phyloP scores from a whole-genome alignment of 768 basidiomycete genomes.

The Phallus indusiatus region DNA sequence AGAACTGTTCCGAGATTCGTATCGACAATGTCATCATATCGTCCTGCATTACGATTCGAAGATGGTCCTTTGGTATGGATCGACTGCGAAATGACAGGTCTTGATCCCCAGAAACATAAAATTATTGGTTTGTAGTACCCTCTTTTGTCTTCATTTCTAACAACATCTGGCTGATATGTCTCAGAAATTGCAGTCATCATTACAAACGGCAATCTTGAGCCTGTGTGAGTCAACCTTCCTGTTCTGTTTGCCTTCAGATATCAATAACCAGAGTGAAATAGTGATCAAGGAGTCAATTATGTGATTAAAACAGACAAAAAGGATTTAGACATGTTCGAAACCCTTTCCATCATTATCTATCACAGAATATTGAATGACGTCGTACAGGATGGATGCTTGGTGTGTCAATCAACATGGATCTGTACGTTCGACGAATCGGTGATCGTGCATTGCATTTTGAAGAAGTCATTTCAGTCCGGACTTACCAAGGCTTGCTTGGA shows the following conservation, averaged over 20 bases:
- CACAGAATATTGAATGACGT: neutral
- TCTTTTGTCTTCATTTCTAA: neutral
- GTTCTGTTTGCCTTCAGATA: neutral
- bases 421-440: slow-evolving; percentile 29
- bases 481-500: slow-evolving; percentile 69
- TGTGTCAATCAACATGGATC: slow-evolving; percentile 73
- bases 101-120: slow-evolving; percentile 55
- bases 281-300: slow-evolving; percentile 68
- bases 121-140: slow-evolving; percentile 54
- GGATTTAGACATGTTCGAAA: slow-evolving; percentile 54
- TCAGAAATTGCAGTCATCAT: slow-evolving; percentile 50
- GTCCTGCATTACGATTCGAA: slow-evolving; percentile 31
- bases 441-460: neutral
- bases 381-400: slow-evolving; percentile 76
- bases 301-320: slow-evolving; percentile 66
- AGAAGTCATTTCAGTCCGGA: slow-evolving; percentile 48
- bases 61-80: slow-evolving; percentile 74
- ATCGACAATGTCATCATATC: neutral
- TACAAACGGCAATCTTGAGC: slow-evolving; percentile 73
- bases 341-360: slow-evolving; percentile 4
- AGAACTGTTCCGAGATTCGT: neutral
- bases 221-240: slow-evolving; percentile 29
- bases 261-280: neutral
- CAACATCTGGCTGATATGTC: neutral
- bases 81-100: slow-evolving; percentile 84